A percentile compares a stretch with the other conserved stretches of the same genome.
Evolutionary conservation across 192 early-diverging fungal genomes (phyloP).

Genomic region (Mortierella antarctica): DNA sequence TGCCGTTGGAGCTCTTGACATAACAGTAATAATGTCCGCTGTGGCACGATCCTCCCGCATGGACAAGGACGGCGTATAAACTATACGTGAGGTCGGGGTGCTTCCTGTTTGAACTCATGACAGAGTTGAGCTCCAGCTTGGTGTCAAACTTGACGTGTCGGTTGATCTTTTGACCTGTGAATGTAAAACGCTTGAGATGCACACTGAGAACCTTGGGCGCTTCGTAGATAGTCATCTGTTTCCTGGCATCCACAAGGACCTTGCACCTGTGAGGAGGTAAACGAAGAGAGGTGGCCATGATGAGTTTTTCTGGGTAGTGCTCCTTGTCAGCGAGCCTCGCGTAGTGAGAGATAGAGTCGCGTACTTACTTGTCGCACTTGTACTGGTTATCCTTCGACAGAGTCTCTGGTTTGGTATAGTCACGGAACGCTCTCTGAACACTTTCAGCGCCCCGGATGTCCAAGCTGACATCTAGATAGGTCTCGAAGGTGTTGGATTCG

Average conservation of each 20-base stretch:
- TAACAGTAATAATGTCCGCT: slow-evolving; percentile 92
- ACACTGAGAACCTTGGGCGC: slow-evolving; percentile 78
- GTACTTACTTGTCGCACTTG: slow-evolving; percentile 75
- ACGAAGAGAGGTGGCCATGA: not conserved
- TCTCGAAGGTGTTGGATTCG: slow-evolving; percentile 82
- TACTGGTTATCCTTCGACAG: slow-evolving; percentile 79
- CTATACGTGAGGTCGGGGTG: slow-evolving; percentile 59
- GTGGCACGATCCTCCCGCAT: slow-evolving; percentile 74
- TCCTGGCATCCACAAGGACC: slow-evolving; percentile 78
- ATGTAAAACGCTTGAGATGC: slow-evolving; percentile 90
- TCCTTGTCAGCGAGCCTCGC: not conserved
- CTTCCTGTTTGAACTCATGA: slow-evolving; percentile 57
- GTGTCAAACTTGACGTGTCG: slow-evolving; percentile 71
- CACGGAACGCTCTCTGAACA: slow-evolving; percentile 73
- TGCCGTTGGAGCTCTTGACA: slow-evolving; percentile 79
- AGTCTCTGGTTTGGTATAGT: slow-evolving; percentile 78
- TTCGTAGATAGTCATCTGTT: slow-evolving; percentile 81
- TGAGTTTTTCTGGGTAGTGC: not conserved
- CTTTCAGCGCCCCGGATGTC: slow-evolving; percentile 75
- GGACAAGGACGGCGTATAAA: slow-evolving; percentile 85
- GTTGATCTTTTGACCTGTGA: slow-evolving; percentile 71
- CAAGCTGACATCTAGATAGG: slow-evolving; percentile 80
- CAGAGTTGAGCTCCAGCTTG: slow-evolving; percentile 71
- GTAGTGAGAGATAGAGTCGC: not conserved
- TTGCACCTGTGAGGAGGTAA: slow-evolving; percentile 67